These are phyloP conservation scores for Lipomyces chichibuensis DNA, from an alignment of 805 yeast genomes.

Conservation along the genomic window DNA sequence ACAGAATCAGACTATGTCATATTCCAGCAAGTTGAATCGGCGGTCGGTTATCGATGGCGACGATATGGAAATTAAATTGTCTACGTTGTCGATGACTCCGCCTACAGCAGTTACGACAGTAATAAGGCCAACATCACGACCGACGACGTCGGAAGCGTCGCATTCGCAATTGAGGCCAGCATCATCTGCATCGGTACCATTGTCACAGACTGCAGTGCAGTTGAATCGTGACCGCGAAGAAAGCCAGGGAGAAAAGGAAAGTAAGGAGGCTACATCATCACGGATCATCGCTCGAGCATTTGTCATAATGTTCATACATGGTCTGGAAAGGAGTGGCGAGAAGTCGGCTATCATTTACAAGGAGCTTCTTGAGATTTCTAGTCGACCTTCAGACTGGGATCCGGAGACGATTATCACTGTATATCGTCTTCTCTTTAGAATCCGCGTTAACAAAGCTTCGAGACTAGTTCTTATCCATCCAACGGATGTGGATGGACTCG, in stretches of 20 bases:
- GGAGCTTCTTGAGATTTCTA: slow-evolving; percentile 38
- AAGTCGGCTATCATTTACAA: slow-evolving; percentile 47
- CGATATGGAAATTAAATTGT: neutral
- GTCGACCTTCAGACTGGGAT: slow-evolving; percentile 27
- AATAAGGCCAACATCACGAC: neutral
- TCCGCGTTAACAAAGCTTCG: slow-evolving; percentile 54
- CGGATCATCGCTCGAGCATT: slow-evolving; percentile 37
- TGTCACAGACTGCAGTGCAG: neutral
- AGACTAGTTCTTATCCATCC: slow-evolving; percentile 57
- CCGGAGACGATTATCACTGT: slow-evolving; percentile 48
- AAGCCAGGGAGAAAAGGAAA: slow-evolving; percentile 11
- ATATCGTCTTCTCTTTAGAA: slow-evolving; percentile 57
- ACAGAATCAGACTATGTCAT: slow-evolving; percentile 36
- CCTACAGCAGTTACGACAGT: neutral
- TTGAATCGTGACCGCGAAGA: neutral
- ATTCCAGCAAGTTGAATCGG: neutral
- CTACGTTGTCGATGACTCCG: neutral
- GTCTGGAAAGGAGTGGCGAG: slow-evolving; percentile 47
- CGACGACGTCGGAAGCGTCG: neutral
- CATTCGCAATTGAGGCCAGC: neutral
- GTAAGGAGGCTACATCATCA: slow-evolving; percentile 24
- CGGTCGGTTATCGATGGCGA: neutral
- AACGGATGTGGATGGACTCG: slow-evolving; percentile 65
- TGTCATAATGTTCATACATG: slow-evolving; percentile 43
- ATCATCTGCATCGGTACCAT: neutral